Conservation (phyloP, 768 basidiomycete species). For the Saitozyma podzolica region DNA sequence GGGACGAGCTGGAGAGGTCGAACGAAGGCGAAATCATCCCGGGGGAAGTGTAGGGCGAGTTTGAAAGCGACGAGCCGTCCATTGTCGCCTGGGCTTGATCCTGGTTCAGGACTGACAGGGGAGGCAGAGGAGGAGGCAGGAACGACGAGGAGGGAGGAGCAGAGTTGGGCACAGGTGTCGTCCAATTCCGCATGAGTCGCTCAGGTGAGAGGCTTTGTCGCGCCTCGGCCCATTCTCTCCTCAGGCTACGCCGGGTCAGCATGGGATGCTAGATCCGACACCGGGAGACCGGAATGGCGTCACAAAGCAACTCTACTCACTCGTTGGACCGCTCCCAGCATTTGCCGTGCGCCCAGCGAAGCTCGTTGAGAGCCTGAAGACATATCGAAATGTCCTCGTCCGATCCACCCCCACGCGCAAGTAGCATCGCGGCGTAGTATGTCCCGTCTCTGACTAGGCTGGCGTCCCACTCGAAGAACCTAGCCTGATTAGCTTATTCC, state of each 20-base stretch:
- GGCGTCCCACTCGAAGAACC: constrained; percentile 72
- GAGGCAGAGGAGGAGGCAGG: background rate
- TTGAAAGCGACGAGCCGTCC: background rate
- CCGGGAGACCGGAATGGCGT: too few relatives aligned
- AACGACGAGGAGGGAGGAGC: too few relatives aligned
- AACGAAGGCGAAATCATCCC: constrained; percentile 13
- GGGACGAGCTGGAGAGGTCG: constrained; percentile 5
- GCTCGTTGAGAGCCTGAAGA: constrained; percentile 70
- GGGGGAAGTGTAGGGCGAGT: constrained; percentile 9
- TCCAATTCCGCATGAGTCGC: too few relatives aligned
- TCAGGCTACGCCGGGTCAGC: background rate
- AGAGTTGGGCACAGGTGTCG: too few relatives aligned
- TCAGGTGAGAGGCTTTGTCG: constrained; percentile 4
- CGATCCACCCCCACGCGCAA: constrained; percentile 61
- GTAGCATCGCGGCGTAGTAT: constrained; percentile 78
- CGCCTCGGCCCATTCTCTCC: constrained; percentile 15
- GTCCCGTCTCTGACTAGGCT: constrained; percentile 84
- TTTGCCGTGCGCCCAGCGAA: constrained; percentile 73
- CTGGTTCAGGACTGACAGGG: background rate
- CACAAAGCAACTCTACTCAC: constrained; percentile 18
- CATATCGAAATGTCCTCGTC: constrained; percentile 64
- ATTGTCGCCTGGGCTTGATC: background rate
- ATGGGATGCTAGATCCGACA: background rate
- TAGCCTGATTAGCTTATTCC: too few relatives aligned
- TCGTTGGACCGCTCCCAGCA: constrained; percentile 61